Percentiles rank a stretch among this genome's conserved stretches.
phyloP scores from a whole-genome alignment of 495 filamentous ascomycete genomes.

The Geopyxis carbonaria region DNA sequence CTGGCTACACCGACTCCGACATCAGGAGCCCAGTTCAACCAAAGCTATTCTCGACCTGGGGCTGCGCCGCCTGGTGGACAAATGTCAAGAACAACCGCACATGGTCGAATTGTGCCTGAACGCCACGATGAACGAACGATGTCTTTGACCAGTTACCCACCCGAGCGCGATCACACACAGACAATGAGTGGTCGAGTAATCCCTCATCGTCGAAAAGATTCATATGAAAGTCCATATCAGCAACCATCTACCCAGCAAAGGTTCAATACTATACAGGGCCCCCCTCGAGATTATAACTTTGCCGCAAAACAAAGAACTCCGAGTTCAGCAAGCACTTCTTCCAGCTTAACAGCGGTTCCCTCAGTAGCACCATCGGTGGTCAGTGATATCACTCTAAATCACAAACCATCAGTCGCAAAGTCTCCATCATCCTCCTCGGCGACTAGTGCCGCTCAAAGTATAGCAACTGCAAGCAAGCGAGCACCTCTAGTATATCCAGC shows the following conservation, averaged over 20 bases:
- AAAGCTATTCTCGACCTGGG: slow-evolving; percentile 29
- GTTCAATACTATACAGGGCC: slow-evolving; percentile 19
- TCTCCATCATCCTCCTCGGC: slow-evolving; percentile 13
- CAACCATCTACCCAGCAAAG: slow-evolving; percentile 22
- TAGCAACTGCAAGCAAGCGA: slow-evolving; percentile 30
- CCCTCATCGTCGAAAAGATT: slow-evolving; percentile 34
- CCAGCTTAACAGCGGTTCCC: slow-evolving; percentile 17
- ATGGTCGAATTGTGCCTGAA: slow-evolving; percentile 80
- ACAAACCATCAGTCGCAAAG: slow-evolving; percentile 18
- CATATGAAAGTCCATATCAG: slow-evolving; percentile 33
- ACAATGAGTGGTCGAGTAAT: slow-evolving; percentile 87
- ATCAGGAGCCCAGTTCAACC: slow-evolving; percentile 11
- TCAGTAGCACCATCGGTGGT: slow-evolving; percentile 15
- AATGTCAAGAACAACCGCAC: slow-evolving; percentile 63
- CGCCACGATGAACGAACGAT: slow-evolving; percentile 84
- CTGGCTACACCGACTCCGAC: slow-evolving; percentile 38
- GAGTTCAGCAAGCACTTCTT: slow-evolving; percentile 23
- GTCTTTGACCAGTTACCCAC: slow-evolving; percentile 77
- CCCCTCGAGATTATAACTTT: slow-evolving; percentile 17
- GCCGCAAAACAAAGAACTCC: slow-evolving; percentile 22
- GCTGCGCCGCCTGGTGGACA: slow-evolving; percentile 9
- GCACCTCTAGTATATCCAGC: slow-evolving; percentile 79
- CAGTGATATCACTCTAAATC: slow-evolving; percentile 11
- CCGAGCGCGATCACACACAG: slow-evolving; percentile 62
- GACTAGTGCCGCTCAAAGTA: neutral